Evolutionary conservation across 225 moss, liverwort and hornwort genomes (phyloP), one percentile per base, ranked within the genome.

Genomic region (Physcomitrium patens): DNA sequence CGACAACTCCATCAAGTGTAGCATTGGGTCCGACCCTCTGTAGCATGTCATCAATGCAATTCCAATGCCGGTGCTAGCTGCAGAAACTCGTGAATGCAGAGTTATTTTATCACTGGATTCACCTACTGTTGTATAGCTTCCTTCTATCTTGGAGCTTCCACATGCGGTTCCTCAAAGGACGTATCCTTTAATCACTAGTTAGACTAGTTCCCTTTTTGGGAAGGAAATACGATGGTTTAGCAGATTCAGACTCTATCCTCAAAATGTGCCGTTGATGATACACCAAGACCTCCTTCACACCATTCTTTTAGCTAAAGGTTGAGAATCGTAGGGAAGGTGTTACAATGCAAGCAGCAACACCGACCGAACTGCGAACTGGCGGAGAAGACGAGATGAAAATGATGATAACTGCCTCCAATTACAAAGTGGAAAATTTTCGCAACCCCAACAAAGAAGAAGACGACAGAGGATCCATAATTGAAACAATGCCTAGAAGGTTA

Each of bases 401-500:
- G 3, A 50, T 15, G 43, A 24, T 3, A 0, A 12, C 17, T 37
- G 31, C 19, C 1, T 52, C 2, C 7, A 1, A 44, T 76, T 2
- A 12, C 80, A 69, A 59, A 70, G 43, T 42, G 3, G 31, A 31
- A 9, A 8, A 53, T 0, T 9, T 16, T 18, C 23, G 13, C 67
- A 57, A 47, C 56, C 56, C 47, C 49, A 3, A 6, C 26, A 20
- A 1, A 31, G 43, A 16, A 1, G 14, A 31, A 10, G 9, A 11
- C 67, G 7, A 26, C 23, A 19, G 3, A 7, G 1, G 23, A 0
- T 14, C 45, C 0, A 55, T 16, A 13, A 1, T 6, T 23, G 12
- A 12, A 57, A 55, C 31, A 84, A 57, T 67, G 74, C 77, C 80
- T 74, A 84, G 80, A 80, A 83, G 13, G 18, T 44, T 5, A 0